Conservation (phyloP, 2,329 filamentous ascomycete genomes). For the Lasiodiplodia sp. region DNA sequence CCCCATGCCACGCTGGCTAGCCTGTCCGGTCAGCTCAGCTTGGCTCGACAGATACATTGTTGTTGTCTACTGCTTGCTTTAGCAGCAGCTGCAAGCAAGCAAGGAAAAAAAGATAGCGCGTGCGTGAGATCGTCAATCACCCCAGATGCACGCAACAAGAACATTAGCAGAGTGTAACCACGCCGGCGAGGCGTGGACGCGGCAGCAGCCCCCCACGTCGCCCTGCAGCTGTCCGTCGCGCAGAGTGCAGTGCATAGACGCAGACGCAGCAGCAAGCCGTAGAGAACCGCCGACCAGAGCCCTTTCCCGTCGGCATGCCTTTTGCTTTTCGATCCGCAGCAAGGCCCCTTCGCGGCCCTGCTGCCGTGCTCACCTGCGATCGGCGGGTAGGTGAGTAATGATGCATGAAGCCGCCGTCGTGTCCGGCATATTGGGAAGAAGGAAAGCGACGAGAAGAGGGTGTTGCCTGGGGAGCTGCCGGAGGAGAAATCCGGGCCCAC, state of each 20-base stretch:
- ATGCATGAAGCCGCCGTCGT: conserved; percentile 7
- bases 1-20: conserved; percentile 1
- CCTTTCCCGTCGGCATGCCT: neutral
- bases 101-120: too few relatives aligned
- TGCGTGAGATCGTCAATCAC: neutral
- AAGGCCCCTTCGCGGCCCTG: neutral
- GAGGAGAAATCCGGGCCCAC: too few relatives aligned
- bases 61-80: neutral
- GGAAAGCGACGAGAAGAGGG: too few relatives aligned
- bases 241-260: neutral
- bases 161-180: neutral
- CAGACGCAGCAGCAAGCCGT: too few relatives aligned
- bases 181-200: neutral
- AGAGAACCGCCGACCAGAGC: neutral
- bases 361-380: conserved; percentile 2
- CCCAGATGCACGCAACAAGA: neutral
- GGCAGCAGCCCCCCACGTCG: conserved; percentile 23
- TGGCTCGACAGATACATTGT: neutral
- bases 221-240: conserved; percentile 13
- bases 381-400: conserved; percentile 3
- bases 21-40: neutral
- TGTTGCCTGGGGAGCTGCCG: neutral
- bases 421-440: neutral
- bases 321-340: neutral
- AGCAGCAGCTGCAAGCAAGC: too few relatives aligned